phyloP scores from a whole-genome alignment of 2,329 filamentous ascomycete genomes.

The Diaporthe ilicicola region DNA sequence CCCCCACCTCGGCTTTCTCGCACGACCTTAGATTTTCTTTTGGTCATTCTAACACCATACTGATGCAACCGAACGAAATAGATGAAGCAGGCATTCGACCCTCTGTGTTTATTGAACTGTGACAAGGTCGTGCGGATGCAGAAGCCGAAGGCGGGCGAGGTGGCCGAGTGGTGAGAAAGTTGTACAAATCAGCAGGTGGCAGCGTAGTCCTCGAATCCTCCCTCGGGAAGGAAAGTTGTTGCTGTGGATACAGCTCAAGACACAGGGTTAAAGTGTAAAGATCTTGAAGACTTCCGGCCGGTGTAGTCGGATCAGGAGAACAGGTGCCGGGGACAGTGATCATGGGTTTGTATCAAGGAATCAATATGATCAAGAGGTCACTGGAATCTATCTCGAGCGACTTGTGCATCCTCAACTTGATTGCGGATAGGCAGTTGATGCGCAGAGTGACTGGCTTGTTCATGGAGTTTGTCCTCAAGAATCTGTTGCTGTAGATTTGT shows the following conservation, averaged over 20 bases:
- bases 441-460: not conserved
- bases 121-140: constrained; percentile 74
- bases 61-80: constrained; percentile 41
- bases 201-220: not conserved
- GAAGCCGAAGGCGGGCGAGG: constrained; percentile 58
- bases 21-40: not conserved
- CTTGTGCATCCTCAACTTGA: not conserved
- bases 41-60: not conserved
- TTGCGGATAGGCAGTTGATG: not conserved
- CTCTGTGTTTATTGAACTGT: constrained; percentile 73
- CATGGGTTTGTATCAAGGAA: not conserved
- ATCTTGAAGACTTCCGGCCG: not conserved
- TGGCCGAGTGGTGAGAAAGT: constrained; percentile 51
- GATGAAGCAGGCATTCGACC: constrained; percentile 85
- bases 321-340: not conserved
- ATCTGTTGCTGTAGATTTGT: not conserved
- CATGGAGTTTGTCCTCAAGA: not conserved
- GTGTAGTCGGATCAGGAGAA: not conserved
- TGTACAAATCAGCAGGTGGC: not conserved
- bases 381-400: not conserved
- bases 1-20: not conserved
- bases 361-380: not conserved
- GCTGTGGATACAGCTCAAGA: too few species aligned
- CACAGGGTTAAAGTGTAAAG: not conserved
- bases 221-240: too few species aligned